Evolutionary conservation across 1,284 basidiomycete genomes (phyloP), one percentile per base, ranked within the genome.

Genomic region (Takashimella koratensis): DNA sequence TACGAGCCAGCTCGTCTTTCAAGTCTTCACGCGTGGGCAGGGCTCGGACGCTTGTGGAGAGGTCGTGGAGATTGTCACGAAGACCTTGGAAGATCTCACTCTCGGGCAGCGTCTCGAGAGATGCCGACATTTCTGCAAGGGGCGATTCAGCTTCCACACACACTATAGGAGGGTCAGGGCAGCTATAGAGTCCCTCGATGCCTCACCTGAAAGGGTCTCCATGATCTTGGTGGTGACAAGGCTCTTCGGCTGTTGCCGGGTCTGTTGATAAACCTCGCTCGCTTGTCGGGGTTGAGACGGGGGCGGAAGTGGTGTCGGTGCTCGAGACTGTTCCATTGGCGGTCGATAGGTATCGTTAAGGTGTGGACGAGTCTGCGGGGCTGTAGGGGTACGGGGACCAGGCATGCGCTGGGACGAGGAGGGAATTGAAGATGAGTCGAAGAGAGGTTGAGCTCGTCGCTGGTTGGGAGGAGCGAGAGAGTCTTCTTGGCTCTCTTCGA

Each of bases 21-120:
- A 68, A 44, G 30, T 71, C 70, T 23, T 67, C 62, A 11, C 53
- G 58, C 0, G 66, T 66, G 8, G 66, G 62, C 22, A 70, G 43
- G 1, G 57, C 57, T 24, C 53, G 57, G 23, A 65, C 52, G n/a
- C 58, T 57, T 5, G 54, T 59, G 13, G 53, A 55, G 3, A 71
- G 27, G 11, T 63, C 67, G 51, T 70, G 64, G 2, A 63, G n/a
- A 42, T 58, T 45, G 47, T 71, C 67, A 36, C 67, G 60, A 11
- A 66, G 22, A n/a, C 47, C 20, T n/a, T n/a, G n/a, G n/a, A n/a
- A n/a, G n/a, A n/a, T n/a, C n/a, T n/a, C n/a, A n/a, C n/a, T n/a
- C n/a, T n/a, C n/a, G n/a, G n/a, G n/a, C n/a, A n/a, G n/a, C n/a
- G n/a, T n/a, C n/a, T n/a, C n/a, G n/a, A n/a, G n/a, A n/a, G n/a